Percentiles rank a stretch among this genome's conserved stretches.
phyloP scores from a whole-genome alignment of 257 asterid species.

The Eucommia ulmoides region DNA sequence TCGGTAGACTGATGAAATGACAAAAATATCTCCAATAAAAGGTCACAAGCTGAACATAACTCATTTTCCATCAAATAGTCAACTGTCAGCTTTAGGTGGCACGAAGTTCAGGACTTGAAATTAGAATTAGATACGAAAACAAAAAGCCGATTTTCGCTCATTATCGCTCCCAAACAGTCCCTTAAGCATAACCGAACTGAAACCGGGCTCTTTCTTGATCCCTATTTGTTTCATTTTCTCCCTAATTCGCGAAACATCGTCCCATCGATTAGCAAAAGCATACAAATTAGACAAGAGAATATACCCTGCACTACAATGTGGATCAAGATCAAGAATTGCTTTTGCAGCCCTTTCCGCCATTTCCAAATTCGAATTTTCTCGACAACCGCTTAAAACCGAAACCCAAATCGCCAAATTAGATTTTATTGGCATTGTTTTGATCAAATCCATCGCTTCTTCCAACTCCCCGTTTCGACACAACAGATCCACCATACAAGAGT shows the following conservation, averaged over 20 bases:
- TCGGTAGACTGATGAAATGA: no score
- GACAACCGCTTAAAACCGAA: conserved; percentile 67
- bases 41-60: no score
- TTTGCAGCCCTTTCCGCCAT: conserved; percentile 60
- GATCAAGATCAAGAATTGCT: conserved; percentile 31
- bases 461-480: conserved; percentile 57
- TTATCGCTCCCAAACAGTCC: no score
- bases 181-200: conserved; percentile 50
- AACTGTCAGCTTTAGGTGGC: no score
- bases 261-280: conserved; percentile 57
- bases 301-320: conserved; percentile 49
- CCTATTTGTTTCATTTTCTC: conserved; percentile 36
- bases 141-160: no score
- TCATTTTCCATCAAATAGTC: no score
- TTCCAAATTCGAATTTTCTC: conserved; percentile 34
- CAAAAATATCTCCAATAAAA: no score
- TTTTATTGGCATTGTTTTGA: conserved; percentile 44
- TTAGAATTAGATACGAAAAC: no score
- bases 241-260: conserved; percentile 60
- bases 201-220: conserved; percentile 43
- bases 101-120: no score
- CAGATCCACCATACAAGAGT: conserved; percentile 70
- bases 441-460: conserved; percentile 54
- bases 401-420: conserved; percentile 55
- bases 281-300: conserved; percentile 59